Evolutionary conservation across 1,284 basidiomycete genomes (phyloP).

Genomic region (Pholiota adiposa): DNA sequence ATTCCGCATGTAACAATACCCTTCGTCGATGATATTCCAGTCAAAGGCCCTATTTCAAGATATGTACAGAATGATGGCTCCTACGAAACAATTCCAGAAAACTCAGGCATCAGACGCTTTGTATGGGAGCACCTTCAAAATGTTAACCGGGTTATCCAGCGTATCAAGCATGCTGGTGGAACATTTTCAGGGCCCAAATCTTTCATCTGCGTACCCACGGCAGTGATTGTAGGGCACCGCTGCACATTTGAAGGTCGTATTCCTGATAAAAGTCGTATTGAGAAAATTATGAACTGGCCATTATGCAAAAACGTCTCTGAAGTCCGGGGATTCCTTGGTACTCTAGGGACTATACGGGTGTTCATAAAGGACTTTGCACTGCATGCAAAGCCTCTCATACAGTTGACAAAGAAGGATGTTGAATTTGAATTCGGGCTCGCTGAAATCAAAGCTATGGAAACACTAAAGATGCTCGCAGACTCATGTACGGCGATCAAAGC

Average conservation of each 20-base stretch:
- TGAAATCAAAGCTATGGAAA: slow-evolving; percentile 28
- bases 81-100: slow-evolving; percentile 29
- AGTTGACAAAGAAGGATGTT: slow-evolving; percentile 28
- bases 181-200: slow-evolving; percentile 20
- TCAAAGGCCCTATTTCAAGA: slow-evolving; percentile 31
- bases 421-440: slow-evolving; percentile 30
- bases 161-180: slow-evolving; percentile 5
- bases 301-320: slow-evolving; percentile 3
- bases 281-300: slow-evolving; percentile 15
- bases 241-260: slow-evolving; percentile 22
- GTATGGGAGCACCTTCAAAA: slow-evolving; percentile 38
- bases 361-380: slow-evolving; percentile 26
- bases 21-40: slow-evolving; percentile 37
- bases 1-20: slow-evolving; percentile 28
- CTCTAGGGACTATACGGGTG: slow-evolving; percentile 19
- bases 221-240: slow-evolving; percentile 22
- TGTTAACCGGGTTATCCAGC: slow-evolving; percentile 30
- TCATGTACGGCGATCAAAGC: slow-evolving; percentile 30
- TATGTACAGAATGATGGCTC: slow-evolving; percentile 29
- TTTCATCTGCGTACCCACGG: slow-evolving; percentile 21
- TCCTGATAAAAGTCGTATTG: slow-evolving; percentile 4
- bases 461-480: slow-evolving; percentile 30
- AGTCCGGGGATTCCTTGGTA: slow-evolving; percentile 21
- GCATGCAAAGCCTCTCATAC: slow-evolving; percentile 27
- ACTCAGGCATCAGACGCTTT: slow-evolving; percentile 35